These are phyloP conservation scores for Dioscorea zingiberensis DNA, from an alignment of 106 monocot genomes.

Conservation along the genomic window DNA sequence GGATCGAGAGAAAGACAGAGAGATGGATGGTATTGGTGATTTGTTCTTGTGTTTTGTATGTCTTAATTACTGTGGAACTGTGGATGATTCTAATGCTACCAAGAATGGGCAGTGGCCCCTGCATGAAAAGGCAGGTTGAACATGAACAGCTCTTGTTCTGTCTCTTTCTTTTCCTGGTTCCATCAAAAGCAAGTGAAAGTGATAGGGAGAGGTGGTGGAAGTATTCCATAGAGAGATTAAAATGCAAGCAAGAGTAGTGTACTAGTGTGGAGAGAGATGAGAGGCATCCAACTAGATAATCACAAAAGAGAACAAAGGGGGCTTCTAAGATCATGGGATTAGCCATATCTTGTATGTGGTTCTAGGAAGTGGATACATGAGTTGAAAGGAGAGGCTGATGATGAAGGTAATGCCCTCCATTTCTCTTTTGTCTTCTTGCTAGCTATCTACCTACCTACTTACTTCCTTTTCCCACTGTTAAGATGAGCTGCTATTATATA, in stretches of 20 bases:
- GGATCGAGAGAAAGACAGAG: neutral
- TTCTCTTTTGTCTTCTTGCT: neutral
- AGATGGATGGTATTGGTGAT: neutral
- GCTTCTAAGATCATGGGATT: neutral
- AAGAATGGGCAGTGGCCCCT: neutral
- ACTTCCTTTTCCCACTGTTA: neutral
- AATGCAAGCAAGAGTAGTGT: neutral
- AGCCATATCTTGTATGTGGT: neutral
- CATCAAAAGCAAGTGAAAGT: neutral
- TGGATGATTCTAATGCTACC: neutral
- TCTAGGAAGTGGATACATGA: neutral
- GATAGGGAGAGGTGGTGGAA: neutral
- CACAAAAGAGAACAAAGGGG: neutral
- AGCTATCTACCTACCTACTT: neutral
- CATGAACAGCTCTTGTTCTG: neutral
- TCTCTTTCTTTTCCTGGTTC: constrained; percentile 1
- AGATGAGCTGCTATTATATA: no score
- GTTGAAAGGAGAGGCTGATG: neutral
- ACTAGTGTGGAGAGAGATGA: neutral
- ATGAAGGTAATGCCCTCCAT: neutral
- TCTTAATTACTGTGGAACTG: neutral
- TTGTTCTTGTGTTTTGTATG: neutral
- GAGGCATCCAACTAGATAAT: constrained; percentile 1
- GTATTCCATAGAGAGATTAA: neutral
- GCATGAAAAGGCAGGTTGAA: neutral